Percentiles rank a stretch among this genome's conserved stretches.
phyloP scores from a whole-genome alignment of 129 eudicot genomes.

The Escallonia rubra region DNA sequence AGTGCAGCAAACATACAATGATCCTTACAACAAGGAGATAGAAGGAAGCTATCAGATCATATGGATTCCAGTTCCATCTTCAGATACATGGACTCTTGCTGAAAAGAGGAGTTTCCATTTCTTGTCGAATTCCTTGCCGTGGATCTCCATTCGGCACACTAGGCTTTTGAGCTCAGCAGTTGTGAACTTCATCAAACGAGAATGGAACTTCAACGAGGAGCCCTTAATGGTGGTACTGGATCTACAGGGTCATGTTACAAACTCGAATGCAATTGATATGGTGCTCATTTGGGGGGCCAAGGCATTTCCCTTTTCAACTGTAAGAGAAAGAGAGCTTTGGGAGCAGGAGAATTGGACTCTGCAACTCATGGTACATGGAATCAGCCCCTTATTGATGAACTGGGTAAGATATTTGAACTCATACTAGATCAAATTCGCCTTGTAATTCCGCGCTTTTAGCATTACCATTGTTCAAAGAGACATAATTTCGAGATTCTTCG shows the following conservation, averaged over 20 bases:
- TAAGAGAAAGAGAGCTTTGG: conserved; percentile 74
- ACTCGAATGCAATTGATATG: conserved; percentile 70
- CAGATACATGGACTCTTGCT: conserved; percentile 48
- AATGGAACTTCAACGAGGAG: conserved; percentile 52
- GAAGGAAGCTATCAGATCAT: conserved; percentile 38
- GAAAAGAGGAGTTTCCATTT: conserved; percentile 35
- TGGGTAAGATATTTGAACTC: conserved; percentile 39
- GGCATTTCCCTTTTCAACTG: conserved; percentile 70
- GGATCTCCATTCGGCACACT: conserved; percentile 58
- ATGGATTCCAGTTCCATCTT: conserved; percentile 65
- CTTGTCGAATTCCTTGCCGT: conserved; percentile 70
- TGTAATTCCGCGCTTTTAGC: no score
- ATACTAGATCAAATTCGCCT: not conserved
- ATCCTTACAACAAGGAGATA: conserved; percentile 26
- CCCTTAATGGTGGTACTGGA: conserved; percentile 67
- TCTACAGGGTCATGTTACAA: conserved; percentile 36
- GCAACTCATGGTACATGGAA: conserved; percentile 39
- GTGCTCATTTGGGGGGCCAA: conserved; percentile 67
- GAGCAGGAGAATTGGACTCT: conserved; percentile 35
- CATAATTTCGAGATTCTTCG: no score
- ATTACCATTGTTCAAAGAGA: no score
- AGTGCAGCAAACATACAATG: conserved; percentile 45
- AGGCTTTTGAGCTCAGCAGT: conserved; percentile 55
- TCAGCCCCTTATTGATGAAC: conserved; percentile 37
- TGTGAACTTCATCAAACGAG: conserved; percentile 38